phyloP scores from a whole-genome alignment of 345 rosid genomes.

The Aethionema arabicum region DNA sequence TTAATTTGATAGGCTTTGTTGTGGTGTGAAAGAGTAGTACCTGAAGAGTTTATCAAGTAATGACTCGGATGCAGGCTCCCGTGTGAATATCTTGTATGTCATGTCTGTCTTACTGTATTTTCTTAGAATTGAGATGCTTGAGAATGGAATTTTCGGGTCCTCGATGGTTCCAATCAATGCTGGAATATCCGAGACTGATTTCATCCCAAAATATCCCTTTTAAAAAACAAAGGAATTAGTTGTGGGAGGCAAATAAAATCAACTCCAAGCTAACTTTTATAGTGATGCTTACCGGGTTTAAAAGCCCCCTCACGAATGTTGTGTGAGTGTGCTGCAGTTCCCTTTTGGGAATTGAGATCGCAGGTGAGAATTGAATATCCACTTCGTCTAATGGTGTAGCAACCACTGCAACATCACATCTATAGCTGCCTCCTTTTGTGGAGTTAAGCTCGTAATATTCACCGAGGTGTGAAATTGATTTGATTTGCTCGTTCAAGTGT shows the following conservation, averaged over 20 bases:
- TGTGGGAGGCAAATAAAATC: neutral
- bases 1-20: slow-evolving; percentile 8
- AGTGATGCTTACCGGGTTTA: slow-evolving; percentile 67
- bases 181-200: slow-evolving; percentile 59
- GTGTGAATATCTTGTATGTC: slow-evolving; percentile 79
- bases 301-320: slow-evolving; percentile 86
- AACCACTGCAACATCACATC: slow-evolving; percentile 63
- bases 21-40: slow-evolving; percentile 38
- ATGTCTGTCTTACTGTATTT: slow-evolving; percentile 51
- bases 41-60: slow-evolving; percentile 80
- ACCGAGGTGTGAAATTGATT: slow-evolving; percentile 58
- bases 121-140: slow-evolving; percentile 74
- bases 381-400: slow-evolving; percentile 85
- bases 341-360: slow-evolving; percentile 66
- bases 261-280: neutral
- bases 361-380: slow-evolving; percentile 63
- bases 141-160: slow-evolving; percentile 76
- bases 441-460: slow-evolving; percentile 78
- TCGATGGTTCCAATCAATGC: slow-evolving; percentile 78
- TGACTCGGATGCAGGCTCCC: slow-evolving; percentile 54
- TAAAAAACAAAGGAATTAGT: slow-evolving; percentile 24
- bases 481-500: slow-evolving; percentile 67
- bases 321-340: slow-evolving; percentile 86
- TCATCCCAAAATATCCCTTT: slow-evolving; percentile 78
- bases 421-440: slow-evolving; percentile 58